These are phyloP conservation scores for Zizania palustris DNA, from an alignment of 202 grass and related monocot genomes.

Conservation along the genomic window DNA sequence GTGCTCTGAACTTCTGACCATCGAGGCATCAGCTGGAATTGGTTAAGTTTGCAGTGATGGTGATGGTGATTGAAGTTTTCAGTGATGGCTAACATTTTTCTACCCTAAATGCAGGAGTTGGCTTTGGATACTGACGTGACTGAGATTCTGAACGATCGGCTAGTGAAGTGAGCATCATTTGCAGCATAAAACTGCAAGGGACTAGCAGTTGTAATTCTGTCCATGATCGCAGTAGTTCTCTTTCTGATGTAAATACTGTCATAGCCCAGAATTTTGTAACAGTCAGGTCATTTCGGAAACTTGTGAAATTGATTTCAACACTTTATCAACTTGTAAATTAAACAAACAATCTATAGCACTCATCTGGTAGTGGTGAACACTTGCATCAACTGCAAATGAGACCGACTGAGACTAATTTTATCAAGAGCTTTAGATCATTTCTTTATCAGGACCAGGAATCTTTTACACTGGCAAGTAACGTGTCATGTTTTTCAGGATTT, in stretches of 20 bases:
- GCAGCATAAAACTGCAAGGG: constrained; percentile 27
- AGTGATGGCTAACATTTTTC: background rate
- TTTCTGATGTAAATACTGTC: constrained; percentile 49
- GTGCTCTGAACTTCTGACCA: background rate
- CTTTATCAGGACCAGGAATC: background rate
- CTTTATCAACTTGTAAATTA: constrained; percentile 4
- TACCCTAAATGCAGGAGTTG: constrained; percentile 41
- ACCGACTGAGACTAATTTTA: background rate
- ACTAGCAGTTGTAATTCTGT: constrained; percentile 19
- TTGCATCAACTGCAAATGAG: background rate
- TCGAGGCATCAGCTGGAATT: background rate
- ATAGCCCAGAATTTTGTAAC: constrained; percentile 22
- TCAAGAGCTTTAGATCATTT: background rate
- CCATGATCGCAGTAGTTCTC: constrained; percentile 16
- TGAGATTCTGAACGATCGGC: constrained; percentile 32
- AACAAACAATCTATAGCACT: background rate
- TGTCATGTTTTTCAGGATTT: background rate
- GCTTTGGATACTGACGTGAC: constrained; percentile 26
- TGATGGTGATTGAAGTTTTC: background rate
- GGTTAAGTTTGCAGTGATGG: background rate
- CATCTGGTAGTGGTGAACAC: background rate
- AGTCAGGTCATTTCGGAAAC: constrained; percentile 22
- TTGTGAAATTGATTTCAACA: background rate
- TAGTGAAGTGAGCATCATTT: constrained; percentile 32
- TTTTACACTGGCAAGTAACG: too few relatives aligned